Conservation (phyloP, 768 basidiomycete species). For the Lactarius sanguifluus region DNA sequence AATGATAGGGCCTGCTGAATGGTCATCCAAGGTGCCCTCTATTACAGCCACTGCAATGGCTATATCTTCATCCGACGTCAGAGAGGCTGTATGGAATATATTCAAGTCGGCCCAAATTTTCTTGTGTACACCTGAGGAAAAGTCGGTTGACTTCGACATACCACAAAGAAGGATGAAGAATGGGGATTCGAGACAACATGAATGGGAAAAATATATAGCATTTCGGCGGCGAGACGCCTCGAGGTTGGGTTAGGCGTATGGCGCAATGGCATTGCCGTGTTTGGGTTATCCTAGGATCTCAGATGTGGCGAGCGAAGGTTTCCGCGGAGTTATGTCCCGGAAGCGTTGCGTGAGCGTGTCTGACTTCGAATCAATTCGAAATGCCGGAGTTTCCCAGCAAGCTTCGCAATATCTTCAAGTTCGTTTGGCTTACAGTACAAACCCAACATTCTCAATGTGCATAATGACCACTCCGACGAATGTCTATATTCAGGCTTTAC, state of each 20-base stretch:
- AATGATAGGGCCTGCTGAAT: constrained; percentile 17
- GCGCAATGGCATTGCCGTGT: constrained; percentile 18
- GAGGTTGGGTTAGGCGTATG: too few species aligned
- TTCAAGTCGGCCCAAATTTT: constrained; percentile 10
- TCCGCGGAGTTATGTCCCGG: background rate
- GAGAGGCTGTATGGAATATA: constrained; percentile 15
- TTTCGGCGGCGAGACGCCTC: background rate
- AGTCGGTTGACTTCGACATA: constrained; percentile 1
- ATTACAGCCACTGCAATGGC: background rate
- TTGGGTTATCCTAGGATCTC: background rate
- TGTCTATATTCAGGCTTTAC: too few species aligned
- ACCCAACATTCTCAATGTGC: too few species aligned
- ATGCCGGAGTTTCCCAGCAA: too few species aligned
- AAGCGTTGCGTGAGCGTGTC: background rate
- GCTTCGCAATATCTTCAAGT: too few species aligned
- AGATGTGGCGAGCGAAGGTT: constrained; percentile 1
- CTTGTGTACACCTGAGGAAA: constrained; percentile 7
- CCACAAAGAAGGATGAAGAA: background rate
- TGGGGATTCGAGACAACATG: background rate
- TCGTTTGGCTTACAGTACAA: too few species aligned
- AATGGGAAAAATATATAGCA: background rate
- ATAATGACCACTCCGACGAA: too few species aligned
- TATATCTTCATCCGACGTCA: constrained; percentile 6
- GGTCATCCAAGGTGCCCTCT: constrained; percentile 10
- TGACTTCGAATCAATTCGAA: background rate